phyloP scores from a whole-genome alignment of 768 basidiomycete genomes.

The Russula compacta region DNA sequence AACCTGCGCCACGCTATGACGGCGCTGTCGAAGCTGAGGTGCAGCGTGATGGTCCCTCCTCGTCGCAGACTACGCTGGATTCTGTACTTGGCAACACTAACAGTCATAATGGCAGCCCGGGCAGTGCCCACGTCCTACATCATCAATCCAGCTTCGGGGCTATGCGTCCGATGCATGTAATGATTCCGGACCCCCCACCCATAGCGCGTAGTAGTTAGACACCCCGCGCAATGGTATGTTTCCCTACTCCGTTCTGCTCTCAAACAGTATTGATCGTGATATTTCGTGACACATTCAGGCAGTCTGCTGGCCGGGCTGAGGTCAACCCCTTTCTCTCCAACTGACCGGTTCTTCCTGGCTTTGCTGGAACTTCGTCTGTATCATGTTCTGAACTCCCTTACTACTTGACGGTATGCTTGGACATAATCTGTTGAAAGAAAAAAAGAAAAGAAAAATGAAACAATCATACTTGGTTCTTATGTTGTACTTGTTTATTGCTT shows the following conservation, averaged over 20 bases:
- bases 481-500: neutral
- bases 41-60: neutral
- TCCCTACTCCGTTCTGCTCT: neutral
- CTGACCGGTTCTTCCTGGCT: neutral
- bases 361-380: neutral
- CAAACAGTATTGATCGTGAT: neutral
- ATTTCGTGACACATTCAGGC: neutral
- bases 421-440: neutral
- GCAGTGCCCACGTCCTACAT: slow-evolving; percentile 16
- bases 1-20: slow-evolving; percentile 19
- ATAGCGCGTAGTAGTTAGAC: neutral
- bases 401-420: neutral
- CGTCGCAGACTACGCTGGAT: slow-evolving; percentile 22
- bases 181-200: slow-evolving; percentile 26
- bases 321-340: neutral
- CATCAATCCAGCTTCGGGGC: slow-evolving; percentile 28
- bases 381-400: neutral
- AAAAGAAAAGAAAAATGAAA: neutral
- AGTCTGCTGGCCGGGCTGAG: slow-evolving; percentile 19
- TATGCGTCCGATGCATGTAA: slow-evolving; percentile 24
- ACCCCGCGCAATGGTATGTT: neutral
- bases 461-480: neutral
- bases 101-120: neutral
- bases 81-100: slow-evolving; percentile 2
- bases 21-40: neutral